phyloP scores from a whole-genome alignment of 2,329 filamentous ascomycete genomes.

The Pseudomassariella vexata region DNA sequence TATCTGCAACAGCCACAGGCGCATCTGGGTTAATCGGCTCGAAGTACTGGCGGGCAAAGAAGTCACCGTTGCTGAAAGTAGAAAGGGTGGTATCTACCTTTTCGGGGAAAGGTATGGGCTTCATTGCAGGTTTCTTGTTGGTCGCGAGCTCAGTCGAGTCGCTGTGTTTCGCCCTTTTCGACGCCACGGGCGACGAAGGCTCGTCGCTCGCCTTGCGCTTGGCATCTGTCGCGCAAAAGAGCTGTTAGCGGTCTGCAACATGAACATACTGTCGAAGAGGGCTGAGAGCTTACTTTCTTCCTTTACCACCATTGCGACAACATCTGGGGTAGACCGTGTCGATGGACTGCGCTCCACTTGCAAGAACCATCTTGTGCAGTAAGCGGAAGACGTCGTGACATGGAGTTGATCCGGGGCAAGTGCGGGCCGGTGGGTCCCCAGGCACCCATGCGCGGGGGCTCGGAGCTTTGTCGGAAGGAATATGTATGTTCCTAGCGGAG shows the following conservation, averaged over 20 bases:
- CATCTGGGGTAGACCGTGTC: no score
- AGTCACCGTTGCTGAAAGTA: neutral
- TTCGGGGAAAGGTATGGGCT: constrained; percentile 80
- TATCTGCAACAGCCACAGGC: no score
- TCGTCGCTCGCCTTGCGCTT: constrained; percentile 73
- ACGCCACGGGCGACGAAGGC: constrained; percentile 52
- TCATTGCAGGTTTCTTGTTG: constrained; percentile 48
- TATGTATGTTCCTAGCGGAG: no score
- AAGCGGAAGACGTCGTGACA: no score
- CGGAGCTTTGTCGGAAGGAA: no score
- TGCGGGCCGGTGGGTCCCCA: no score
- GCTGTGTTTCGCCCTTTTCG: constrained; percentile 59
- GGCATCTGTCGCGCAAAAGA: constrained; percentile 29
- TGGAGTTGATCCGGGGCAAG: no score
- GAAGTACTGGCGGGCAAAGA: no score
- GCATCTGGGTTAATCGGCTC: no score
- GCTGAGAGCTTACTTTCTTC: constrained; percentile 31
- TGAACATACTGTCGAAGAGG: neutral
- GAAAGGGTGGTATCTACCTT: constrained; percentile 48
- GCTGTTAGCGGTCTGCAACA: constrained; percentile 7
- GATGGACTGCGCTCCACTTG: no score
- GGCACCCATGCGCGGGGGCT: no score
- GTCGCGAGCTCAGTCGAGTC: constrained; percentile 27
- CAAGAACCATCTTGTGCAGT: no score
- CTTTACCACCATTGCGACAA: constrained; percentile 26